Evolutionary conservation across 108 stramenopile genomes (phyloP), one percentile per base, ranked within the genome.

Genomic region (Nitzschia putrida): DNA sequence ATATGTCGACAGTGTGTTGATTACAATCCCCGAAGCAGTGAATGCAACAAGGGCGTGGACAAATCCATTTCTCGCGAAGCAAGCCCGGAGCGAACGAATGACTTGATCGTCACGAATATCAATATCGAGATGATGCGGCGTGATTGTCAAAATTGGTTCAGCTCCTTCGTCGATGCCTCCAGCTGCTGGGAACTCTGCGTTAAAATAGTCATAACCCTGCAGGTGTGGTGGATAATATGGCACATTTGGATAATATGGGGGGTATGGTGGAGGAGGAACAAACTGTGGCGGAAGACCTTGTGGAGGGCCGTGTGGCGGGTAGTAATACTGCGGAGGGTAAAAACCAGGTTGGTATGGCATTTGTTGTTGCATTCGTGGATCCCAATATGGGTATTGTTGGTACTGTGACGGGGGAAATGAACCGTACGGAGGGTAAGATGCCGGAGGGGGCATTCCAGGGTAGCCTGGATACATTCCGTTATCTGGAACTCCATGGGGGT

Each of bases 61-160:
- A 66, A 94, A 94, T 0, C 93, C 93, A 23, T 66, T 71, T 21
- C 93, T 82, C 7, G 86, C 67, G 51, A 94, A 84, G 65, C 93
- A 94, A 44, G 93, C 93, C 53, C 73, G 81, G 51, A 88, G 71
- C 38, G 88, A 87, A 51, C 80, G 83, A 14, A 88, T 59, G 45
- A 94, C 76, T 66, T 94, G 93, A 74, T 94, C 93, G 53, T 94
- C 93, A 10, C 90, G 88, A 75, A 94, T 87, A 41, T 92, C 82
- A 67, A 94, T 88, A 57, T 94, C 90, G 24, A 94, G 74, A 57
- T 92, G 83, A 49, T 89, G 86, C 40, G 80, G 81, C 23, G 91
- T 81, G 55, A 90, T 74, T 22, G 88, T 89, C 1, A 90, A 53
- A 6, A 81, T 77, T 10, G 92, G 92, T 63, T 93, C 92, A 18